These are phyloP conservation scores for Chaetomium tenue DNA, from an alignment of 495 filamentous ascomycete species.

Conservation along the genomic window DNA sequence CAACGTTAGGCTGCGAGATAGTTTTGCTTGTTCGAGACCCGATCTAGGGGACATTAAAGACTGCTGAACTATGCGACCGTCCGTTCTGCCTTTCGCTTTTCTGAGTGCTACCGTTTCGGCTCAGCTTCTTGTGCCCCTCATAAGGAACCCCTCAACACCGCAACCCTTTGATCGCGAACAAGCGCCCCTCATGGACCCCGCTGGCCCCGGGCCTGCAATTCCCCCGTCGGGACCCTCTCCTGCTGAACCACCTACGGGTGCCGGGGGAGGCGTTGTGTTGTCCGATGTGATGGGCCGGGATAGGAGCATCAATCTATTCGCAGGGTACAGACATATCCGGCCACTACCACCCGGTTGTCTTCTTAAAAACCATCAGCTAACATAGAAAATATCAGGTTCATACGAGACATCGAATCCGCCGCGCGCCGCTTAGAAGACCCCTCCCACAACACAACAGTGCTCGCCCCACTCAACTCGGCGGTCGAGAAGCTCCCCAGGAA, in stretches of 20 bases:
- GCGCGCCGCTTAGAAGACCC: conserved; percentile 67
- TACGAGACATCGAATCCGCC: conserved; percentile 73
- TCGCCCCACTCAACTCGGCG: conserved; percentile 81
- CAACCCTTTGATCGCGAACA: conserved; percentile 29
- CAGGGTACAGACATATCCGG: conserved; percentile 42
- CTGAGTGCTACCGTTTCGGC: conserved; percentile 30
- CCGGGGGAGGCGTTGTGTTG: conserved; percentile 55
- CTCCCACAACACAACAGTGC: conserved; percentile 75
- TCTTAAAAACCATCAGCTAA: background rate
- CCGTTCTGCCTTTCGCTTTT: conserved; percentile 19
- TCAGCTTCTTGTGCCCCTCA: conserved; percentile 33
- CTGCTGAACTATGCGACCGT: conserved; percentile 20
- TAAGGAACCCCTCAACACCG: conserved; percentile 13
- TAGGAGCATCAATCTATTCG: conserved; percentile 82
- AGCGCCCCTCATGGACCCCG: conserved; percentile 39
- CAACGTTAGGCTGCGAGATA: background rate
- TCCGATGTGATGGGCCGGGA: conserved; percentile 85
- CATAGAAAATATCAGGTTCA: conserved; percentile 47
- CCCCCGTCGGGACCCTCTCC: conserved; percentile 35
- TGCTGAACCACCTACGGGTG: conserved; percentile 42
- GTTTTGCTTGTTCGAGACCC: too few relatives aligned
- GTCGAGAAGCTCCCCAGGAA: conserved; percentile 79
- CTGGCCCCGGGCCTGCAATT: conserved; percentile 38
- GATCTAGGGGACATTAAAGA: background rate
- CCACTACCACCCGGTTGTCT: background rate